phyloP scores from a whole-genome alignment of 805 yeast genomes.

The Ogataea trehaloabstinens region DNA sequence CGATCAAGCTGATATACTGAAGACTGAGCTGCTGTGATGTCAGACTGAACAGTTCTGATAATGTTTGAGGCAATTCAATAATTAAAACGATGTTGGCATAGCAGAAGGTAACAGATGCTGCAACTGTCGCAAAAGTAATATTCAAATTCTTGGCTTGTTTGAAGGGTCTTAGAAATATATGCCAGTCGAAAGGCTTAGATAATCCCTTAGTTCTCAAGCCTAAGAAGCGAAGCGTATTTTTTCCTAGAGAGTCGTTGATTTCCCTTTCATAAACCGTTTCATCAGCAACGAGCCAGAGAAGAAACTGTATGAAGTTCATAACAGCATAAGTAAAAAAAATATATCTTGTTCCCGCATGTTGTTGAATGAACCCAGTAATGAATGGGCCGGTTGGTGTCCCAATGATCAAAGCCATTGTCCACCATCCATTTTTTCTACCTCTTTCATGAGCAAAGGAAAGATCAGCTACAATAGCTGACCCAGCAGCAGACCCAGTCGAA shows the following conservation, averaged over 20 bases:
- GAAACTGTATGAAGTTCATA: slow-evolving; percentile 4
- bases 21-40: too few relatives aligned
- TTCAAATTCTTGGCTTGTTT: too few relatives aligned
- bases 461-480: slow-evolving; percentile 6
- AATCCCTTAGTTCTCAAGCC: too few relatives aligned
- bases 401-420: slow-evolving; percentile 9
- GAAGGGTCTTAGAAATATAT: too few relatives aligned
- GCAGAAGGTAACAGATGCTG: too few relatives aligned
- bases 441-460: slow-evolving; percentile 8
- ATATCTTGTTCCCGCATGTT: slow-evolving; percentile 9
- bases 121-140: too few relatives aligned
- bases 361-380: slow-evolving; percentile 6
- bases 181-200: too few relatives aligned
- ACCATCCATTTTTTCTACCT: slow-evolving; percentile 11
- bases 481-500: too few relatives aligned
- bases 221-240: neutral
- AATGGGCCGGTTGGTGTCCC: slow-evolving; percentile 9
- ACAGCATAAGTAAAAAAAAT: slow-evolving; percentile 6
- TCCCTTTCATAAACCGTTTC: slow-evolving; percentile 6
- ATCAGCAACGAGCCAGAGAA: slow-evolving; percentile 6
- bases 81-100: too few relatives aligned
- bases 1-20: too few relatives aligned
- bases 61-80: too few relatives aligned
- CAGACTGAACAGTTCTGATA: too few relatives aligned
- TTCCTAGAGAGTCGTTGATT: neutral